A percentile compares a stretch with the other conserved stretches of the same genome.
Conservation (phyloP, 78 protist species). For the Chrysochromulina tobinii region DNA sequence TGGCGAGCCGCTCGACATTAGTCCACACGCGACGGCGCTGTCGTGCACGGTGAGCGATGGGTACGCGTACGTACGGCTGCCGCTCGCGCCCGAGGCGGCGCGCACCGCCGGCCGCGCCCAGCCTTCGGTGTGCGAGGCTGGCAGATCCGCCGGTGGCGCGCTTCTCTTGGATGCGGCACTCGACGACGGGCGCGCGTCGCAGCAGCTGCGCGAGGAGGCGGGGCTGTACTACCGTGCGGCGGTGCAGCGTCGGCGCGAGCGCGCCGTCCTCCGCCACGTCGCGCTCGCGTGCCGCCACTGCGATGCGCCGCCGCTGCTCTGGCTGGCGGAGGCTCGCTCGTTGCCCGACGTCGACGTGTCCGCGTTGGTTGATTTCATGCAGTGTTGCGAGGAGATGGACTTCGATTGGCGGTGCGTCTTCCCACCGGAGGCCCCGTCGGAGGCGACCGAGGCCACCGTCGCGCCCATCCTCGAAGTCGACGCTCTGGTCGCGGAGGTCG, state of each 20-base stretch:
- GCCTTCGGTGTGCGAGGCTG: background rate
- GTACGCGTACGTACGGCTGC: background rate
- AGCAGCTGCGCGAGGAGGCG: background rate
- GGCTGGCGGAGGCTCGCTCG: background rate
- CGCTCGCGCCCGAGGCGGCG: background rate
- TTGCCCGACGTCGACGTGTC: background rate
- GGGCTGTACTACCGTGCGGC: background rate
- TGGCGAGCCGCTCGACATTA: background rate
- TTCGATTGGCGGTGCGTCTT: conserved; percentile 11
- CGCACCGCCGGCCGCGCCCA: background rate
- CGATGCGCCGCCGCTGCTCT: background rate
- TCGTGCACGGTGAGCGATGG: background rate
- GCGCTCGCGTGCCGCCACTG: background rate
- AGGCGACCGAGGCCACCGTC: background rate
- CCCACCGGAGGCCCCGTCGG: background rate
- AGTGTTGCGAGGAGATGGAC: background rate
- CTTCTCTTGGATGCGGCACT: too few species aligned
- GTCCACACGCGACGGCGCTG: background rate
- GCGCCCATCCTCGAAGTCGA: too few species aligned
- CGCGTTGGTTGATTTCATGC: background rate
- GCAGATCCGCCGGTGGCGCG: background rate
- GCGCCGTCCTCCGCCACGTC: background rate
- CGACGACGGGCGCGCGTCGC: background rate
- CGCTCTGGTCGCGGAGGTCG: too few species aligned
- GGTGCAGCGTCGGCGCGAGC: background rate